Evolutionary conservation across 2,329 filamentous ascomycete genomes (phyloP).

Genomic region (Arthrobotrys entomopaga): DNA sequence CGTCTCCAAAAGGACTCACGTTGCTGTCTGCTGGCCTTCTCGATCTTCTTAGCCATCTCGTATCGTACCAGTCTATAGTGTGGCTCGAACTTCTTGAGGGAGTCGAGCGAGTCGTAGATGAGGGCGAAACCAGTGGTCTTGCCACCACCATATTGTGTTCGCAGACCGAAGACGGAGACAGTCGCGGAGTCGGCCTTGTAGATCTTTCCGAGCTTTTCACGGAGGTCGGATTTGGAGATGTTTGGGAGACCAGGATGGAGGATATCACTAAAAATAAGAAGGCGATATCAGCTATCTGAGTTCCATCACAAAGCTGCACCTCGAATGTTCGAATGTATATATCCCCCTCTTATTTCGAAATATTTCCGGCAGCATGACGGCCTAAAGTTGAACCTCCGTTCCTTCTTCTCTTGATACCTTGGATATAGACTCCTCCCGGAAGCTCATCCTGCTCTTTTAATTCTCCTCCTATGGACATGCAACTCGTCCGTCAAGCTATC

Average conservation of each 20-base stretch:
- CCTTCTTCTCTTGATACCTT: background rate
- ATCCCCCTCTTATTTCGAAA: conserved; percentile 27
- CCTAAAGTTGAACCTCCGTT: background rate
- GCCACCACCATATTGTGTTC: conserved; percentile 98
- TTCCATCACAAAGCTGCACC: background rate
- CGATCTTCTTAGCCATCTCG: conserved; percentile 90
- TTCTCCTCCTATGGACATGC: conserved; percentile 8
- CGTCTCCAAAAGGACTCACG: conserved; percentile 73
- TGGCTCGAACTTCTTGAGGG: conserved; percentile 99
- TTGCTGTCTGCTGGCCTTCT: conserved; percentile 98
- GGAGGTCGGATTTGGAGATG: conserved; percentile 99
- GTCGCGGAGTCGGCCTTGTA: conserved; percentile 99
- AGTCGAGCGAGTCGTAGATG: conserved; percentile 97
- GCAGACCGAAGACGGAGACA: conserved; percentile 97
- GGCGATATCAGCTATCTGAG: conserved; percentile 39
- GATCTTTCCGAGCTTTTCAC: conserved; percentile 88
- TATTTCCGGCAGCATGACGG: conserved; percentile 18
- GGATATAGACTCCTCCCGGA: background rate
- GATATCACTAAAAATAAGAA: conserved; percentile 78
- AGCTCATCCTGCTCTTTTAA: background rate
- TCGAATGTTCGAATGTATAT: conserved; percentile 7
- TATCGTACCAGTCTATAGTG: conserved; percentile 96
- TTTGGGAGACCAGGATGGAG: conserved; percentile 98
- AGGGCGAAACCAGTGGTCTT: conserved; percentile 99
- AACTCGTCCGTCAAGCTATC: too few species aligned